phyloP scores from a whole-genome alignment of 192 early-diverging fungal genomes.

The Gryganskiella cystojenkinii region DNA sequence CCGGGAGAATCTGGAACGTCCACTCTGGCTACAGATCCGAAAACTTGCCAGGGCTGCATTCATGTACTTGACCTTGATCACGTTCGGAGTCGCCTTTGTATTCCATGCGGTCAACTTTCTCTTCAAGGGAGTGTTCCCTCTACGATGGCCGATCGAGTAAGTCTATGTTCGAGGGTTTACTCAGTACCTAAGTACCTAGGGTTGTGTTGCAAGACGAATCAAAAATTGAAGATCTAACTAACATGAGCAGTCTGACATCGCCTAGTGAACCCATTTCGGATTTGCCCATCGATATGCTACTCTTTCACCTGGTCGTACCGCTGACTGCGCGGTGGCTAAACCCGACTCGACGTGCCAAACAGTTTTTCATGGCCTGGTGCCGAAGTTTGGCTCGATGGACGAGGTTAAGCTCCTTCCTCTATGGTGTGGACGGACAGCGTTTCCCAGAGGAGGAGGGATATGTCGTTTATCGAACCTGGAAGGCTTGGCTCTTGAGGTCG shows the following conservation, averaged over 20 bases:
- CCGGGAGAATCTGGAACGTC: constrained; percentile 89
- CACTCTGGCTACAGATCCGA: constrained; percentile 76
- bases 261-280: constrained; percentile 74
- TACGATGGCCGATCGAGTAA: constrained; percentile 76
- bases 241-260: constrained; percentile 15
- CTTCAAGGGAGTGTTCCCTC: constrained; percentile 61
- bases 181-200: not conserved
- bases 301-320: constrained; percentile 82
- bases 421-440: constrained; percentile 64
- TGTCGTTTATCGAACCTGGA: constrained; percentile 61
- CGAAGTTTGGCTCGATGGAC: constrained; percentile 65
- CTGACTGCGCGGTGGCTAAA: constrained; percentile 66
- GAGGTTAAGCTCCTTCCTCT: constrained; percentile 86
- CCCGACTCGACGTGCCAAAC: constrained; percentile 67
- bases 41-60: constrained; percentile 84
- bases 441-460: constrained; percentile 78
- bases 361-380: constrained; percentile 80
- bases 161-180: constrained; percentile 11
- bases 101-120: constrained; percentile 46
- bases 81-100: constrained; percentile 72
- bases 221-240: constrained; percentile 38
- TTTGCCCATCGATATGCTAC: constrained; percentile 80
- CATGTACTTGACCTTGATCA: constrained; percentile 85
- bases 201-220: not conserved
- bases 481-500: constrained; percentile 60